Evolutionary conservation across 768 basidiomycete species (phyloP).

Genomic region (Hypholoma fasciculare): DNA sequence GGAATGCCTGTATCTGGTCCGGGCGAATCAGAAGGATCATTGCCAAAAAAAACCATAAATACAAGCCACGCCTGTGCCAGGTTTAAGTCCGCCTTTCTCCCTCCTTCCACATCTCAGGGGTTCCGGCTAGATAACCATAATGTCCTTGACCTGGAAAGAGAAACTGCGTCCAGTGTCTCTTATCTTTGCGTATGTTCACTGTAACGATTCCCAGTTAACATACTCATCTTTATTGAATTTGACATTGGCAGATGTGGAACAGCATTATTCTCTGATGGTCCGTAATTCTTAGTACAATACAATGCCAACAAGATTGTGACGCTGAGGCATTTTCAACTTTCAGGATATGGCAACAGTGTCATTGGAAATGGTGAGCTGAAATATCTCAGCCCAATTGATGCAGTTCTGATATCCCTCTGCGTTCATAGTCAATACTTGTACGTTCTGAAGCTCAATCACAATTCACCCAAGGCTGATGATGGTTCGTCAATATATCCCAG

Average conservation of each 20-base stretch:
- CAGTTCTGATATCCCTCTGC: not conserved
- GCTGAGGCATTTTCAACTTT: constrained; percentile 1
- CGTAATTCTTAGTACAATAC: not conserved
- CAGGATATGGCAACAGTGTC: constrained; percentile 80
- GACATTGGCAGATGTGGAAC: constrained; percentile 71
- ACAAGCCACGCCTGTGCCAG: not conserved
- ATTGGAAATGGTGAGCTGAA: constrained; percentile 68
- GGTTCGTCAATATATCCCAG: constrained; percentile 31
- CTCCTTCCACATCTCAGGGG: not conserved
- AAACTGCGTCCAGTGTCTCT: constrained; percentile 53
- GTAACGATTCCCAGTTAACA: not conserved
- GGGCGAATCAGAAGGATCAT: too few species aligned
- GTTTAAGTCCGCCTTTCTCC: not conserved
- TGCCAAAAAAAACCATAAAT: too few species aligned
- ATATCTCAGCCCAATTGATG: not conserved
- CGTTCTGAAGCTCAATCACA: constrained; percentile 17
- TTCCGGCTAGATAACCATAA: not conserved
- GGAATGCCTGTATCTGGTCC: too few species aligned
- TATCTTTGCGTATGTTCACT: constrained; percentile 73
- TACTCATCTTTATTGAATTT: not conserved
- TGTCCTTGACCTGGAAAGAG: not conserved
- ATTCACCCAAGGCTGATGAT: not conserved
- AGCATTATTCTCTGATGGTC: constrained; percentile 86
- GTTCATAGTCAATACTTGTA: constrained; percentile 64
- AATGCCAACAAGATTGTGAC: not conserved